These are phyloP conservation scores for Spathaspora passalidarum DNA, from an alignment of 805 yeast species.

Conservation along the genomic window DNA sequence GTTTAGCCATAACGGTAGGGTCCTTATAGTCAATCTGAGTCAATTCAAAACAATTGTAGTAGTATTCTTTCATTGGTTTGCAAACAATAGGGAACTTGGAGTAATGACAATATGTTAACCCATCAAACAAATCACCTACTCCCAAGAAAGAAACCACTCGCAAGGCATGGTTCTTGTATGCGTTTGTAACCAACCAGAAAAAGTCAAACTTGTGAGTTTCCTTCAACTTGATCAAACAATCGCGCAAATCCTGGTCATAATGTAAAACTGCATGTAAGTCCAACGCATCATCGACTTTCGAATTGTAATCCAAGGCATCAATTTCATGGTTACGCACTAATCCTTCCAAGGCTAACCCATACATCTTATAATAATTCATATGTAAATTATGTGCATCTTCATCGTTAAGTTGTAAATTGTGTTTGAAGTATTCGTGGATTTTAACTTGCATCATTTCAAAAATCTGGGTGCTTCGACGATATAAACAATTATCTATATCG, in stretches of 20 bases:
- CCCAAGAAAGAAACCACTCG: constrained; percentile 80
- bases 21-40: constrained; percentile 50
- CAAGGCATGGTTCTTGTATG: constrained; percentile 85
- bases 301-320: constrained; percentile 85
- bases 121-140: constrained; percentile 90
- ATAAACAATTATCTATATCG: constrained; percentile 92
- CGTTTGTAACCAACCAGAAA: constrained; percentile 93
- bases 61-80: constrained; percentile 81
- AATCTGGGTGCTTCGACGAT: constrained; percentile 68
- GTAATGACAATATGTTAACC: constrained; percentile 91
- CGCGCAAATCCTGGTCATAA: constrained; percentile 57
- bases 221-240: constrained; percentile 46
- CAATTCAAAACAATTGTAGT: constrained; percentile 58
- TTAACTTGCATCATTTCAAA: constrained; percentile 86
- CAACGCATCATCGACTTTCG: constrained; percentile 85
- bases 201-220: constrained; percentile 52
- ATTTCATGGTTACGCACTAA: constrained; percentile 66
- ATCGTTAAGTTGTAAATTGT: constrained; percentile 55
- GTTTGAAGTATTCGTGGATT: constrained; percentile 78
- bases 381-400: constrained; percentile 76
- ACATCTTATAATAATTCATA: constrained; percentile 72
- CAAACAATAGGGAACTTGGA: constrained; percentile 66
- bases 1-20: constrained; percentile 43
- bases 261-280: constrained; percentile 77
- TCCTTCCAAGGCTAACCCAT: constrained; percentile 94